Evolutionary conservation across 2,329 filamentous ascomycete genomes (phyloP), one percentile per base, ranked within the genome.

Genomic region (Fusarium coicis): DNA sequence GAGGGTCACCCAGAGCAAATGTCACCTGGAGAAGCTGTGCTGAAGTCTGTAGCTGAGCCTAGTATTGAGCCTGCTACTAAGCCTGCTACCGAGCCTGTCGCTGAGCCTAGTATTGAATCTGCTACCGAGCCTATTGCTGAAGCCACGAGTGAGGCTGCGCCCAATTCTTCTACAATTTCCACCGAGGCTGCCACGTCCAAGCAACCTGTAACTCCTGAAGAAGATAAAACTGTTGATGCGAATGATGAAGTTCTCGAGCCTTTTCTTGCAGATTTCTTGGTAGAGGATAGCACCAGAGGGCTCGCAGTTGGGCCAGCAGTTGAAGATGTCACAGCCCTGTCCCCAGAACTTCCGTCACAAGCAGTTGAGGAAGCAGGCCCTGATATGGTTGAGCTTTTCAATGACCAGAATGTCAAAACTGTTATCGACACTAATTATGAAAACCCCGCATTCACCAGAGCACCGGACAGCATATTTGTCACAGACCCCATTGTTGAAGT

Each of bases 1-100:
- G 80, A 81, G 34, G 76, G 73, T 5, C 65, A 66, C 9, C 71
- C 72, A 6, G 74, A 76, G 28, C 73, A 79, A 36, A 52, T 57
- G 23, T 47, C 57, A 23, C 60, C 60, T 30, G 42, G 66, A 39
- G 75, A 74, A 36, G 49, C 63, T 21, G 39, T 63, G 15, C 23
- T 50, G 8, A 54, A 57, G 37, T 6, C 14, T 34, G 32, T 14
- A 2, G 32, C 23, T 30, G 68, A 70, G 32, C 16, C 36, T 40
- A 15, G 9, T 21, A 18, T 32, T 5, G 36, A 18, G 34, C 15
- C 16, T 39, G 43, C 47, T 23, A 18, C 18, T 7, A 8, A 18
- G 34, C 15, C 16, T 39, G 43, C 40, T 19, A 14, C 18, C 5
- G 63, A 71, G 32, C 18, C 37, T 37, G 16, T 14, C 18, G 18